Conservation (phyloP, 2,329 filamentous ascomycete genomes). For the Corinectria fuckeliana region DNA sequence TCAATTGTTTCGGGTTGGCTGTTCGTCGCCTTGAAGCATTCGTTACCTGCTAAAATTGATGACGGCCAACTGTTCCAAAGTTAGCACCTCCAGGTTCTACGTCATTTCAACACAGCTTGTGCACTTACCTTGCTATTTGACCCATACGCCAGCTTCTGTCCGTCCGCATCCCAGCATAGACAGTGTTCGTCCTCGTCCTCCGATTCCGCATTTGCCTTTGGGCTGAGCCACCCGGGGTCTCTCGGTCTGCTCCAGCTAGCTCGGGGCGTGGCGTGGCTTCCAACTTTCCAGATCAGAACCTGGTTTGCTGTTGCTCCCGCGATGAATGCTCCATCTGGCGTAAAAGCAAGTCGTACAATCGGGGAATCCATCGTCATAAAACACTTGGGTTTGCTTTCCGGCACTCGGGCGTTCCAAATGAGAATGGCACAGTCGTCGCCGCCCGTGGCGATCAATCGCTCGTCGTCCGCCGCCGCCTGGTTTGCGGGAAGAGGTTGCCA, state of each 20-base stretch:
- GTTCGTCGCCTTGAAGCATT: background rate
- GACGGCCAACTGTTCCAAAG: slow-evolving; percentile 51
- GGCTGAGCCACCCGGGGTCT: slow-evolving; percentile 65
- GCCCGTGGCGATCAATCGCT: slow-evolving; percentile 66
- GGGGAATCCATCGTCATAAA: slow-evolving; percentile 67
- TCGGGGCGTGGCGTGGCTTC: slow-evolving; percentile 62
- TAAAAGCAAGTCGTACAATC: slow-evolving; percentile 66
- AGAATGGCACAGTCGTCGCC: slow-evolving; percentile 68
- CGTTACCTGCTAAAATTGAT: slow-evolving; percentile 56
- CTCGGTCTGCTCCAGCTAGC: slow-evolving; percentile 65
- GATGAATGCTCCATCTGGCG: slow-evolving; percentile 67
- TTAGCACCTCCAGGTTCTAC: slow-evolving; percentile 15
- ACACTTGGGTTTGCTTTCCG: slow-evolving; percentile 62
- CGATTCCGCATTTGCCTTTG: slow-evolving; percentile 56
- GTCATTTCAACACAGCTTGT: background rate
- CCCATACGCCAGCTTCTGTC: slow-evolving; percentile 68
- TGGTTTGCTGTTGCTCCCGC: slow-evolving; percentile 65
- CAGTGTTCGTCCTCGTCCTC: slow-evolving; percentile 69
- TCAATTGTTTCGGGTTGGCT: background rate
- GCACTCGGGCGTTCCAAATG: slow-evolving; percentile 65
- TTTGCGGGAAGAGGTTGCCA: slow-evolving; percentile 62
- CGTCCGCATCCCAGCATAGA: slow-evolving; percentile 66
- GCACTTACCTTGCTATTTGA: slow-evolving; percentile 65
- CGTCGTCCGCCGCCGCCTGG: slow-evolving; percentile 51
- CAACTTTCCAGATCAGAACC: slow-evolving; percentile 70